phyloP scores from a whole-genome alignment of 2,329 filamentous ascomycete species.

The Stylonectria norvegica region DNA sequence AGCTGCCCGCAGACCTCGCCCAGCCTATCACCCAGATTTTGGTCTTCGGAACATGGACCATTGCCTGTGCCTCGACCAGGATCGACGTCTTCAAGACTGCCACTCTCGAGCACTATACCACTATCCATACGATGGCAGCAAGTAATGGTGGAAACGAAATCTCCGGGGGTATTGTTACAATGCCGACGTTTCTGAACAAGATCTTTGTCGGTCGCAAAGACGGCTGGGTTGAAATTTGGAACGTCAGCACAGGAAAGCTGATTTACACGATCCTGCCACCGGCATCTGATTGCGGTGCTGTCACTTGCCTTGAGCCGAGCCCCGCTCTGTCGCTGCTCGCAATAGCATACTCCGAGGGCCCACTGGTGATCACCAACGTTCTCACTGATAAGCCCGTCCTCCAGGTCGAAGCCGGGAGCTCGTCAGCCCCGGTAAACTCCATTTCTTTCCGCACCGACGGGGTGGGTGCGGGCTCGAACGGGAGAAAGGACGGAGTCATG shows the following conservation, averaged over 20 bases:
- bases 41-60: constrained; percentile 86
- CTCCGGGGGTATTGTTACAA: constrained; percentile 74
- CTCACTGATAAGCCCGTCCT: constrained; percentile 72
- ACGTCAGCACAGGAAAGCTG: constrained; percentile 85
- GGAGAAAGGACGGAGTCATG: constrained; percentile 85
- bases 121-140: constrained; percentile 60
- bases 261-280: constrained; percentile 86
- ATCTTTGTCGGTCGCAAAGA: constrained; percentile 84
- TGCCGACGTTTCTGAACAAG: constrained; percentile 97
- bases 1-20: constrained; percentile 60
- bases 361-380: constrained; percentile 77
- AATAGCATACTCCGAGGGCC: constrained; percentile 79
- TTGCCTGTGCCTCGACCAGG: constrained; percentile 70
- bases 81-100: constrained; percentile 87
- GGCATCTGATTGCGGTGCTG: constrained; percentile 66
- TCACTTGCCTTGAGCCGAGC: constrained; percentile 83
- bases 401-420: constrained; percentile 61
- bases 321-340: constrained; percentile 82
- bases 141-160: constrained; percentile 62
- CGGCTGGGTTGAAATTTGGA: constrained; percentile 95
- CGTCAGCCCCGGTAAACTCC: constrained; percentile 67
- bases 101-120: constrained; percentile 86
- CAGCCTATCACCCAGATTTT: constrained; percentile 75
- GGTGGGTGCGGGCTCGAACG: constrained; percentile 82
- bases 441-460: constrained; percentile 92